Base-by-base conservation (phyloP, 495 filamentous ascomycete genomes). In the Achaetomiella virescens region DNA sequence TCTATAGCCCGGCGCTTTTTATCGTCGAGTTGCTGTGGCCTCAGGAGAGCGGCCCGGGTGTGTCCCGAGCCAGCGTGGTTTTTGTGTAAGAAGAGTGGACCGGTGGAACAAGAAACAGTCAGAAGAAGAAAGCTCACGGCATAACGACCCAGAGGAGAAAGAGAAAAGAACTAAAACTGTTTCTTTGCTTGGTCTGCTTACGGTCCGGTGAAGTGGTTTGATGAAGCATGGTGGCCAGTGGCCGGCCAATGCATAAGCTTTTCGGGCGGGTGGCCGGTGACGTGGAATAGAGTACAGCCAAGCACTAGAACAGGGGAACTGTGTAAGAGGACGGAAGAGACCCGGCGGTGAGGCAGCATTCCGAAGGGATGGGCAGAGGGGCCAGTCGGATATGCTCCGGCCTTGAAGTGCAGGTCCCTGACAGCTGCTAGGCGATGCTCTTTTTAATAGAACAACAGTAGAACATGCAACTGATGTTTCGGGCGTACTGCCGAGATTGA, bases 221-320 rank as follows among this genome's bases (percentile, higher is more conserved):
- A 20, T 15, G 17, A 6, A n/a, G 22, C 24, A 10, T 15, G 37
- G 12, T 15, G 22, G 24, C 9, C 20, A 31, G 40, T 2, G 48
- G 27, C 9, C 24, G 17, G 35, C 22, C 35, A 40, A 48, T 47
- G 33, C 41, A 56, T 35, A 56, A 45, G 54, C 20, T 36, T 49
- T 38, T 42, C 2, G 25, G 35, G n/a, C 6, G n/a, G 27, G 17
- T 31, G 15, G 12, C 0, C 12, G 20, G 54, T 51, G 47, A 44
- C 38, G 47, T 38, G 41, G 54, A 57, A 29, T 10, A 49, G 27
- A 33, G 45, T 44, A 50, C 54, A 56, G 44, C 10, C 18, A 41
- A 35, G 27, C 43, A 20, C 17, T n/a, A 17, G 9, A 7, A 0
- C 14, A 45, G 21, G n/a, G 14, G 37, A 43, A 12, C 43, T 50